Evolutionary conservation across 23 red algal genomes (phyloP).

Genomic region (Chondrus crispus): DNA sequence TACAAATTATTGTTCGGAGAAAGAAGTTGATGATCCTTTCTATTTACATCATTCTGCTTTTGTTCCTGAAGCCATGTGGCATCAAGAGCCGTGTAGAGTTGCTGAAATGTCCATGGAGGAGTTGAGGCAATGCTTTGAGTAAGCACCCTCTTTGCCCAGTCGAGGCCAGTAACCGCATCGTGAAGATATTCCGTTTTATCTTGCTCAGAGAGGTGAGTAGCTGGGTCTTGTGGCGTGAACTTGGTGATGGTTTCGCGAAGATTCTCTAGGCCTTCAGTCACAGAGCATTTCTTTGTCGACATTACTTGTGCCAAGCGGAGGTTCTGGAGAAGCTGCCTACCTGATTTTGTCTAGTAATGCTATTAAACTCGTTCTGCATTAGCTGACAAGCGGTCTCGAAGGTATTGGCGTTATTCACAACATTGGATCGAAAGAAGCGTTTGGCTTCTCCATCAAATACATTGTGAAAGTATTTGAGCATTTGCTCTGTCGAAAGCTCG

Average conservation of each 20-base stretch:
- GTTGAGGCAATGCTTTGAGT: too few species aligned
- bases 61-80: too few species aligned
- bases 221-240: background rate
- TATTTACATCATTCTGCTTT: too few species aligned
- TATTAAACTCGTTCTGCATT: background rate
- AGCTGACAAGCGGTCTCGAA: too few species aligned
- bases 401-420: too few species aligned
- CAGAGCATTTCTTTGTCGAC: background rate
- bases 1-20: too few species aligned
- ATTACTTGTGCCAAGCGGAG: background rate
- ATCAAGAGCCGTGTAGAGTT: too few species aligned
- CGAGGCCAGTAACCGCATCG: background rate
- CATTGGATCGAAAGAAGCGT: background rate
- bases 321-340: background rate
- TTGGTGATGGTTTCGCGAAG: background rate
- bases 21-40: too few species aligned
- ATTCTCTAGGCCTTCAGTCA: background rate
- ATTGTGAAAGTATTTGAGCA: background rate
- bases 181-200: background rate
- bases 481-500: background rate
- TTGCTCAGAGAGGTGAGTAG: background rate
- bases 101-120: too few species aligned
- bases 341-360: background rate
- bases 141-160: too few species aligned
- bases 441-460: conserved; percentile 6